Base-by-base conservation (phyloP, 192 early-diverging fungal species). In the Pecoramyces ruminantium region DNA sequence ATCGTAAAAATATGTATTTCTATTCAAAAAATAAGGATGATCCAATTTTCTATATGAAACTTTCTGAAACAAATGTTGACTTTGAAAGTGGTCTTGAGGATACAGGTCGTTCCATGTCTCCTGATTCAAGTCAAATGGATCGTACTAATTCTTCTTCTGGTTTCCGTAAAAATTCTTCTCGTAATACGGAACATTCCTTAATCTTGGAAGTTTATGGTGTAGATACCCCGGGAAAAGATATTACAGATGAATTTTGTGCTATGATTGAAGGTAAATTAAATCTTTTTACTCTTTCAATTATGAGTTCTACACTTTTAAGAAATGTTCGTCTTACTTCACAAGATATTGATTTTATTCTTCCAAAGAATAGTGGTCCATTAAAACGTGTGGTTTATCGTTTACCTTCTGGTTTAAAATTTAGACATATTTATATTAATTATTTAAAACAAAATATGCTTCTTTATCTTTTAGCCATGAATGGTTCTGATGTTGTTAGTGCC, bases 331-430 rank as follows among this genome's bases (percentile, higher is more conserved):
- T 94, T 2, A 90, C 92, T 9, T 86, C 83, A 17, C 88, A 91
- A 17, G 94, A 96, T 85, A 86, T 93, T 25, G 93, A 94, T 38
- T 95, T 96, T 81, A 92, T 94, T 79, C 82, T 95, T 0, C 93
- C 93, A 27, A 67, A n/a, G 9, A 67, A 67, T 67, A 67, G 51
- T 67, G 25, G 51, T 9, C 51, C 51, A 11, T 67, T 67, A n/a
- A 67, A 67, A 67, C 21, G 51, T n/a, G n/a, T 67, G 2, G 17
- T 67, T 67, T 67, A 67, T 25, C 51, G 51, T 67, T 21, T 67
- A 9, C 51, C 51, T 4, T 5, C 2, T 21, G 51, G 51, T n/a
- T 67, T 67, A 67, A 67, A 67, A n/a, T 67, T n/a, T n/a, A 25
- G 51, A 27, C 51, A 67, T 67, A 67, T 67, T 67, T 67, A 67